These are phyloP conservation scores for Raddia guianensis DNA, from an alignment of 176 grass and related monocot genomes.

Conservation along the genomic window DNA sequence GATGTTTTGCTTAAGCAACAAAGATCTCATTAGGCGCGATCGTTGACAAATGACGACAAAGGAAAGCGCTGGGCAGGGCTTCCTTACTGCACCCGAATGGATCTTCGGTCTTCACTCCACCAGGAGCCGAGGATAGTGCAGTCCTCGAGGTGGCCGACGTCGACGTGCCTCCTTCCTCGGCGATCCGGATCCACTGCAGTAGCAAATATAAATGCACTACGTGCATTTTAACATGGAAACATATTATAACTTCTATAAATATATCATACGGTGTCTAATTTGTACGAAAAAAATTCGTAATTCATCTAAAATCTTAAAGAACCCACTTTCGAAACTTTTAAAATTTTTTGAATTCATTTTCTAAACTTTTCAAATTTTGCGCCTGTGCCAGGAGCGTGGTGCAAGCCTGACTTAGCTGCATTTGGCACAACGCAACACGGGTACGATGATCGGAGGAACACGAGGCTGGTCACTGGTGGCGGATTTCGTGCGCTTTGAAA, in stretches of 20 bases:
- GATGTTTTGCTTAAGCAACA: not conserved
- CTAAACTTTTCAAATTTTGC: too few species aligned
- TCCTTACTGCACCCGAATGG: not conserved
- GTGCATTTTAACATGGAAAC: too few species aligned
- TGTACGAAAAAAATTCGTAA: too few species aligned
- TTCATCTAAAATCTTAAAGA: too few species aligned
- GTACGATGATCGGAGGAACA: too few species aligned
- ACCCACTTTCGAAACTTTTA: too few species aligned
- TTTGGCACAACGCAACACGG: not conserved
- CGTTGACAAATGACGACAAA: not conserved
- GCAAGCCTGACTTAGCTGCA: not conserved
- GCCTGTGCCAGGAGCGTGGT: not conserved
- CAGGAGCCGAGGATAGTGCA: not conserved
- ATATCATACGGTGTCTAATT: too few species aligned
- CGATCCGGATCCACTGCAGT: too few species aligned
- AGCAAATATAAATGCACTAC: too few species aligned
- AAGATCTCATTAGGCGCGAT: not conserved
- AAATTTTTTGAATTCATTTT: too few species aligned
- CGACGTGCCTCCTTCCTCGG: not conserved
- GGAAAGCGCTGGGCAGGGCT: not conserved
- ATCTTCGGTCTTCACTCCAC: not conserved
- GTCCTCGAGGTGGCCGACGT: not conserved
- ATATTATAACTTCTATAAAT: too few species aligned
- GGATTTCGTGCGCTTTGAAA: not conserved
- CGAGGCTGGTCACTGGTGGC: too few species aligned